phyloP scores from a whole-genome alignment of 257 asterid species.

The Prunella vulgaris region DNA sequence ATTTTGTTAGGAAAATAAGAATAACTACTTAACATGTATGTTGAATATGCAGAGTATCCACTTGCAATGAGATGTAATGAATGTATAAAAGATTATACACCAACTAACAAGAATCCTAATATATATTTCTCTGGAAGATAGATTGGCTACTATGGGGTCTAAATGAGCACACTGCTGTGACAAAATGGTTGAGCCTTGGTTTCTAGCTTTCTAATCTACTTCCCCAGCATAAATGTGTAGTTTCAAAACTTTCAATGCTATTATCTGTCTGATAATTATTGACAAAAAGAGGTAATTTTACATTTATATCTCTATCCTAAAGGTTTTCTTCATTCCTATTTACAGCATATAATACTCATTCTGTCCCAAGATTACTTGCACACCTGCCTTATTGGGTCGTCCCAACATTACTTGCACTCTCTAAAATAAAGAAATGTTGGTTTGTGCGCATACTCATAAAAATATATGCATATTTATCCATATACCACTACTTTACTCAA shows the following conservation, averaged over 20 bases:
- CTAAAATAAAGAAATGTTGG: too few species aligned
- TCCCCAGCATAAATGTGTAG: background rate
- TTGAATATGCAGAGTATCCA: constrained; percentile 8
- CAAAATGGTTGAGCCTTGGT: background rate
- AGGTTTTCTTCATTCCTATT: constrained; percentile 13
- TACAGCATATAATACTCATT: background rate
- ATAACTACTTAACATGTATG: background rate
- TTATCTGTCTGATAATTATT: background rate
- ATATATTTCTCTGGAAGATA: background rate
- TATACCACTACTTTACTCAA: too few species aligned
- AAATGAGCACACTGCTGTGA: constrained; percentile 2
- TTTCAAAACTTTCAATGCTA: background rate
- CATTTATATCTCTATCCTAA: constrained; percentile 8
- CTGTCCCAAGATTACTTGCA: too few species aligned
- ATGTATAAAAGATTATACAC: background rate
- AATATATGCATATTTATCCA: too few species aligned
- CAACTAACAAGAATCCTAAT: background rate
- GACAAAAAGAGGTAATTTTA: background rate
- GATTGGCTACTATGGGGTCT: background rate
- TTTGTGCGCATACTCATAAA: too few species aligned
- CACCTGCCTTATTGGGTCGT: too few species aligned
- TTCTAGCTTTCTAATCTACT: background rate
- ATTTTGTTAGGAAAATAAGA: constrained; percentile 5
- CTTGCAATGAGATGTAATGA: background rate
- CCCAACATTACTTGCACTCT: too few species aligned